phyloP scores from a whole-genome alignment of 495 filamentous ascomycete species.

The Aspergillus saccharolyticus region DNA sequence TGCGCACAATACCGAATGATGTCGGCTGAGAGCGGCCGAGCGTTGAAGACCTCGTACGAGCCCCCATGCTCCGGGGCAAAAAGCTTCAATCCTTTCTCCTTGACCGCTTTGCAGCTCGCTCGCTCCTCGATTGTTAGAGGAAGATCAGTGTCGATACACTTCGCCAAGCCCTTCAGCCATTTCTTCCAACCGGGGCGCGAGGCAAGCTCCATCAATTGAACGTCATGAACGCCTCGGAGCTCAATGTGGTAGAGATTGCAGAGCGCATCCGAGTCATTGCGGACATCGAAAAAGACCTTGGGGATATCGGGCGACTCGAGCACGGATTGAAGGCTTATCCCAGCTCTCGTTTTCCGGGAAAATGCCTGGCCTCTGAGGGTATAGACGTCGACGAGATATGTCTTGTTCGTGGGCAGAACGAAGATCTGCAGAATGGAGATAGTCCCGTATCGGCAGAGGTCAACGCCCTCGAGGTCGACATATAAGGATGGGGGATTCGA shows the following conservation, averaged over 20 bases:
- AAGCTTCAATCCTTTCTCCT: too few species aligned
- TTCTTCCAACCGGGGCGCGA: too few species aligned
- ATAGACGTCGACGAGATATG: constrained; percentile 4
- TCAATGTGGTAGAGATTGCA: not conserved
- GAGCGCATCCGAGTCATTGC: not conserved
- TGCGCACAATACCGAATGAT: constrained; percentile 44
- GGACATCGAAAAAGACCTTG: not conserved
- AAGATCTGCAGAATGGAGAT: not conserved
- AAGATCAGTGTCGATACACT: too few species aligned
- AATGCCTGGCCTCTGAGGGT: not conserved
- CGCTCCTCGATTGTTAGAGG: too few species aligned
- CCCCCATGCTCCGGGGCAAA: constrained; percentile 42
- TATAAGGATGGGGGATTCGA: not conserved
- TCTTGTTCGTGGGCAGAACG: not conserved
- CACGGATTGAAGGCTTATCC: not conserved
- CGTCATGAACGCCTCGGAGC: not conserved
- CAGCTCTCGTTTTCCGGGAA: too few species aligned
- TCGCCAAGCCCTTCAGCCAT: too few species aligned
- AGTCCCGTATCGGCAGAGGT: not conserved
- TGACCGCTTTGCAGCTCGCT: too few species aligned
- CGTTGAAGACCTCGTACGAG: constrained; percentile 45
- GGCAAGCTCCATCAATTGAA: not conserved
- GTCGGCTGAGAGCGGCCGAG: constrained; percentile 38
- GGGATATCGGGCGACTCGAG: not conserved
- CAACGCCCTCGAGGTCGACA: constrained; percentile 2